Percentiles rank a stretch among this genome's conserved stretches.
phyloP scores from a whole-genome alignment of 2,329 filamentous ascomycete genomes.

The Diplocarpon rosae region DNA sequence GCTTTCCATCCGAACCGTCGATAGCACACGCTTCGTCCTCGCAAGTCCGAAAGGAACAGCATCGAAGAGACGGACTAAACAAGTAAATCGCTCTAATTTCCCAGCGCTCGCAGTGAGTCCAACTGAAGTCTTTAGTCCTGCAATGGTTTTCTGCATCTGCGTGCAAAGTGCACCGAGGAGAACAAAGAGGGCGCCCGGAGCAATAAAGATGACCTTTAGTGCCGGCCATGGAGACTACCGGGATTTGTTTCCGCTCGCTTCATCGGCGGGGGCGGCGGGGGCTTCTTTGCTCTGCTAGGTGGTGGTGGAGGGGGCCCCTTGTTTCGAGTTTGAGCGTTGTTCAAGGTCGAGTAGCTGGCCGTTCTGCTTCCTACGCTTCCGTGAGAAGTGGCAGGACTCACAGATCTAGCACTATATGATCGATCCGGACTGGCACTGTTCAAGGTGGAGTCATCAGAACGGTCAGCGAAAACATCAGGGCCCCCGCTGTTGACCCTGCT shows the following conservation, averaged over 20 bases:
- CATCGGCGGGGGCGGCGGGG: slow-evolving; percentile 52
- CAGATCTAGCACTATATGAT: slow-evolving; percentile 36
- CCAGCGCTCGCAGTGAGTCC: neutral
- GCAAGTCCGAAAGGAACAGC: neutral
- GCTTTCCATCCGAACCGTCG: slow-evolving; percentile 3
- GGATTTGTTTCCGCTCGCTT: slow-evolving; percentile 37
- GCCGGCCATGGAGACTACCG: slow-evolving; percentile 12
- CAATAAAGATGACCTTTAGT: slow-evolving; percentile 5
- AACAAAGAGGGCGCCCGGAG: neutral
- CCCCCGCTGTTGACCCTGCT: slow-evolving; percentile 18
- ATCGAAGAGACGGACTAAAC: slow-evolving; percentile 4
- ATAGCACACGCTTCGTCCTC: neutral
- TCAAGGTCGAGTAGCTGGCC: slow-evolving; percentile 36
- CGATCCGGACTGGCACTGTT: slow-evolving; percentile 38
- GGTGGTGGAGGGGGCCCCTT: slow-evolving; percentile 53
- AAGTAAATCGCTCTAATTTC: neutral
- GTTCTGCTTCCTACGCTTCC: slow-evolving; percentile 39
- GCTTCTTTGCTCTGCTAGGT: slow-evolving; percentile 52
- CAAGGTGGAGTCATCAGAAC: slow-evolving; percentile 38
- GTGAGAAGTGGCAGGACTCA: slow-evolving; percentile 42
- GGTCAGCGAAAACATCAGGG: slow-evolving; percentile 38
- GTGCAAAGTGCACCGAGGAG: neutral
- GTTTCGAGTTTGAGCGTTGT: slow-evolving; percentile 25
- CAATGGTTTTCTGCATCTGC: neutral
- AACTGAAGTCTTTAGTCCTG: neutral